phyloP scores from a whole-genome alignment of 1,284 basidiomycete species.

The Mycosarcoma mackinlayi region DNA sequence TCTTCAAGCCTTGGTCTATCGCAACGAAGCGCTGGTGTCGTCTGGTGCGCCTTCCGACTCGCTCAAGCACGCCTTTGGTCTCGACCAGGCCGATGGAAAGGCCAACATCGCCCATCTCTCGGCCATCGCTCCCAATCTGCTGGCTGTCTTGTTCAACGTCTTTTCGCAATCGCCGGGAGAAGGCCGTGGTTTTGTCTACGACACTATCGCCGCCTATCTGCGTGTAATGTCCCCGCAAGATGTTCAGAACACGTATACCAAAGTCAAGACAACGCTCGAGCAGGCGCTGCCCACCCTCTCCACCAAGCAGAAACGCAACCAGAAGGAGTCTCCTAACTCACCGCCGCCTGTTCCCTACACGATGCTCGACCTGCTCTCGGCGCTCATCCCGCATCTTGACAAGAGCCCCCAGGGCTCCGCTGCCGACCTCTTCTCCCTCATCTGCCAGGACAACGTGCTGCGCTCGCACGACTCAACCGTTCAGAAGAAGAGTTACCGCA shows the following conservation, averaged over 20 bases:
- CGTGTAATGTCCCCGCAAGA: constrained; percentile 75
- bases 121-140: constrained; percentile 86
- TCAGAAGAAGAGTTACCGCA: constrained; percentile 95
- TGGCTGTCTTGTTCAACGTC: constrained; percentile 96
- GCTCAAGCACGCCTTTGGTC: constrained; percentile 72
- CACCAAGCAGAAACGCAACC: constrained; percentile 38
- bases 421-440: constrained; percentile 71
- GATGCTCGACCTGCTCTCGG: constrained; percentile 87
- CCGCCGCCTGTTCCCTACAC: constrained; percentile 75
- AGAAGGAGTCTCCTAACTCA: constrained; percentile 39
- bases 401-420: constrained; percentile 44
- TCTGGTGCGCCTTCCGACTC: constrained; percentile 71
- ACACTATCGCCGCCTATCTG: constrained; percentile 87
- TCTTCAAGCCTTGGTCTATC: constrained; percentile 82
- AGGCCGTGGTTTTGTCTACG: constrained; percentile 83
- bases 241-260: constrained; percentile 81
- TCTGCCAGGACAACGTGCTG: constrained; percentile 71
- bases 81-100: constrained; percentile 74
- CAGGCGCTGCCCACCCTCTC: constrained; percentile 73
- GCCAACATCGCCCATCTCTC: constrained; percentile 81
- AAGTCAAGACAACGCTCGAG: constrained; percentile 81
- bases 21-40: constrained; percentile 73
- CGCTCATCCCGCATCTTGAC: constrained; percentile 77
- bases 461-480: constrained; percentile 78
- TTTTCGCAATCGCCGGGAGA: constrained; percentile 85